Conservation (phyloP, 1,284 basidiomycete species). For the Gomphus sp. region DNA sequence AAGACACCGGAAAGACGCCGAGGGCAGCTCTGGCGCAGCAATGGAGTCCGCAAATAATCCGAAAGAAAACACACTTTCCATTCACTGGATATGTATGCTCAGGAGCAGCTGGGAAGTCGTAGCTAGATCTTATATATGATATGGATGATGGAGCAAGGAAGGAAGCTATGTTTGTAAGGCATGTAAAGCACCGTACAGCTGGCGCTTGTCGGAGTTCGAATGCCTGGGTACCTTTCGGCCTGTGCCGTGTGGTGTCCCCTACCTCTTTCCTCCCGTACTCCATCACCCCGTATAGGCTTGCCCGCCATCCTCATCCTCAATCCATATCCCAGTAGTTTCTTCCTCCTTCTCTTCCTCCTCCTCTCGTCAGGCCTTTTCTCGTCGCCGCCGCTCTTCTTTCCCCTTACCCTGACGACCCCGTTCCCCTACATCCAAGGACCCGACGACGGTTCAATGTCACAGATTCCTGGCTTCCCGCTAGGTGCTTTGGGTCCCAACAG, state of each 20-base stretch:
- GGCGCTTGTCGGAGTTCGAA: neutral
- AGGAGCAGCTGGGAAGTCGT: neutral
- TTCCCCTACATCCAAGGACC: neutral
- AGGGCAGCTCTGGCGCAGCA: neutral
- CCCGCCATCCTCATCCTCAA: neutral
- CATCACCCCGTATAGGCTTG: neutral
- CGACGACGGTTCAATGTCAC: conserved; percentile 6
- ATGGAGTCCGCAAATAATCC: neutral
- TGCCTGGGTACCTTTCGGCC: neutral
- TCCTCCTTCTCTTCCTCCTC: neutral
- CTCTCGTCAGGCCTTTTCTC: neutral
- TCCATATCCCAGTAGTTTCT: neutral
- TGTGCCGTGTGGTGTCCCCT: neutral
- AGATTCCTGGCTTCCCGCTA: conserved; percentile 7
- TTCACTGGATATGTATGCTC: neutral
- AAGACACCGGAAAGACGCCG: neutral
- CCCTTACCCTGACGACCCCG: conserved; percentile 2
- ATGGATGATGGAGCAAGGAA: neutral
- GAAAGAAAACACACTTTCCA: neutral
- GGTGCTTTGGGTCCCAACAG: neutral
- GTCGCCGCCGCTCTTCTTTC: neutral
- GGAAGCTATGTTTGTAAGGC: neutral
- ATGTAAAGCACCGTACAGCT: too few species aligned
- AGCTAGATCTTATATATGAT: neutral
- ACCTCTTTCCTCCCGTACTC: neutral